These are phyloP conservation scores for Diaporthe sp. DNA, from an alignment of 2,329 filamentous ascomycete species.

Conservation along the genomic window DNA sequence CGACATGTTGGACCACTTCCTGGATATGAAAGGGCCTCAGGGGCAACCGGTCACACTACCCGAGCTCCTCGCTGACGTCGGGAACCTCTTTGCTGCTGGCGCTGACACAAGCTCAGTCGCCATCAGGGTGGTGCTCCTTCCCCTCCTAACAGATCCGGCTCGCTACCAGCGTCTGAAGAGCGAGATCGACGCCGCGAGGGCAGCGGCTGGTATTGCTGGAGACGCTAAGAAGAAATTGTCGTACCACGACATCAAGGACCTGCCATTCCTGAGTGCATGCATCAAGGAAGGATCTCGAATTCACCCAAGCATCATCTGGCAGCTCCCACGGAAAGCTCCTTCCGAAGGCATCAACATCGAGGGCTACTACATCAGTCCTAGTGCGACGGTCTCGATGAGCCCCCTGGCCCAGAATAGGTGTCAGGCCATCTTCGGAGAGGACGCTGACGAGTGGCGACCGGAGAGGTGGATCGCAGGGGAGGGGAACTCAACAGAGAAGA, in stretches of 20 bases:
- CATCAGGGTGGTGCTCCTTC: background rate
- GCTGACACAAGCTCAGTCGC: background rate
- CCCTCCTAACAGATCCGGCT: background rate
- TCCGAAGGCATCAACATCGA: background rate
- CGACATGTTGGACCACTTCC: background rate
- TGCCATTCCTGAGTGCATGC: background rate
- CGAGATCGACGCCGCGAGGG: background rate
- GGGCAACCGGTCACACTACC: background rate
- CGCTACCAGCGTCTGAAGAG: background rate
- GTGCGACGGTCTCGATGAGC: background rate
- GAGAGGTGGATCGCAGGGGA: slow-evolving; percentile 8
- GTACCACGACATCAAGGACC: slow-evolving; percentile 1
- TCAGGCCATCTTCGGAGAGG: background rate
- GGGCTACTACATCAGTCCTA: background rate
- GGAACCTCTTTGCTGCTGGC: background rate
- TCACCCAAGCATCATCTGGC: background rate
- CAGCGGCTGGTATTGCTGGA: background rate
- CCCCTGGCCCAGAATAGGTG: background rate
- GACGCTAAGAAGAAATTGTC: background rate
- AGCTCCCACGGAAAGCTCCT: slow-evolving; percentile 6
- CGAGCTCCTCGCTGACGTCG: background rate
- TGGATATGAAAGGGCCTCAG: background rate
- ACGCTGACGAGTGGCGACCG: slow-evolving; percentile 1
- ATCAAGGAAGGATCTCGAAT: background rate
- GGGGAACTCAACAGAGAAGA: background rate